Evolutionary conservation across 2,329 filamentous ascomycete genomes (phyloP), one percentile per base, ranked within the genome.

Genomic region (Hymenoscyphus repandus): DNA sequence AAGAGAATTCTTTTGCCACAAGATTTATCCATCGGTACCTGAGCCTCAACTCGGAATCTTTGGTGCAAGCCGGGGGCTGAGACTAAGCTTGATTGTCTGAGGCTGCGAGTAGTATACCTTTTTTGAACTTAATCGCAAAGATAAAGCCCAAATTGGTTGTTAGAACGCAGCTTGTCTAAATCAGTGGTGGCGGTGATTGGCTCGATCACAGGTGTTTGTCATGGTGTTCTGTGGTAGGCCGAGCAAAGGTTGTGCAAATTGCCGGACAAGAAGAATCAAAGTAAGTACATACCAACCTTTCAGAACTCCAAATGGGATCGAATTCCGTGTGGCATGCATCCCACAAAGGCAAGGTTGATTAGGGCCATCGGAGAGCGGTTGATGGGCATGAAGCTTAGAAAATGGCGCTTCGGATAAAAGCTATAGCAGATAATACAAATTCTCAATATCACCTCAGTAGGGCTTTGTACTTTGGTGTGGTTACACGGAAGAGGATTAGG

Each of bases 171-270:
- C 34, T 37, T 13, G 12, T 5, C 12, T 11, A 17, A 37, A 13
- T 15, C 20, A n/a, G 45, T 2, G 4, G 33, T 30, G 5, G 6
- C 15, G 36, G 20, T 34, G 45, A 22, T 47, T 27, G 13, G 45
- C 7, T 7, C 20, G 10, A 47, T 15, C 34, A 13, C 15, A 17
- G 12, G 12, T 4, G 10, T 33, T 48, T 5, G 52, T 62, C 62
- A 64, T 62, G 58, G 59, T 62, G 5, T 64, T 59, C 38, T 61
- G 61, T 33, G 59, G 59, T 13, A 61, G 58, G 37, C 58, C 58
- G 11, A 59, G 56, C 22, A 62, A 60, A 49, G 58, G 54, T 12
- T 61, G 59, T 37, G 36, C 45, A 13, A 31, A 42, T 27, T 63
- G 58, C 38, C 55, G 61, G n/a, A 40, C 37, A 6, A 54, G 58